Evolutionary conservation across 2,329 filamentous ascomycete species (phyloP).

Genomic region (Xylaria sp.): DNA sequence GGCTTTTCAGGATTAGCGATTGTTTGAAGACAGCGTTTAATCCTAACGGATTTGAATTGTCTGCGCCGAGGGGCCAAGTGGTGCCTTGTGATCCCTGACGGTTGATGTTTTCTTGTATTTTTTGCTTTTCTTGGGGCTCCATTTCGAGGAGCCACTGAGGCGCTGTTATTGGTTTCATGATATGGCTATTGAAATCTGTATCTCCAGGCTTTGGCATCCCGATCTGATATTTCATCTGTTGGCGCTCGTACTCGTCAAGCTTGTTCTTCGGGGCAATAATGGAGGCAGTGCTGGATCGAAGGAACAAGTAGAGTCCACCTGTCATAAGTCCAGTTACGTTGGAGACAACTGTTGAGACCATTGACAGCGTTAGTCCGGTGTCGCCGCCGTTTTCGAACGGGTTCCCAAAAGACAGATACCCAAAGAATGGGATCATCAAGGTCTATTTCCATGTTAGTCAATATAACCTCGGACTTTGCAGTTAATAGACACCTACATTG

Average conservation of each 20-base stretch:
- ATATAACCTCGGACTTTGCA: not conserved
- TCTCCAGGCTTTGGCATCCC: conserved; percentile 37
- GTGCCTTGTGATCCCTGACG: conserved; percentile 41
- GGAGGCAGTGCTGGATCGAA: conserved; percentile 70
- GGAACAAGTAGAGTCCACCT: conserved; percentile 73
- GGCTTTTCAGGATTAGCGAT: conserved; percentile 43
- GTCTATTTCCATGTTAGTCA: conserved; percentile 56
- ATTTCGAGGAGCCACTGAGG: conserved; percentile 48
- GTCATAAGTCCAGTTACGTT: conserved; percentile 75
- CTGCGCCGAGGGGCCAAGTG: conserved; percentile 36
- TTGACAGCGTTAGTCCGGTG: conserved; percentile 64
- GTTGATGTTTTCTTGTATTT: conserved; percentile 51
- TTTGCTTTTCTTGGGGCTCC: conserved; percentile 52
- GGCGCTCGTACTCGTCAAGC: conserved; percentile 59
- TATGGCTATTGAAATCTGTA: conserved; percentile 51
- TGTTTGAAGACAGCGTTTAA: conserved; percentile 50
- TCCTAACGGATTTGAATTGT: conserved; percentile 50
- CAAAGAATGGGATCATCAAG: conserved; percentile 73
- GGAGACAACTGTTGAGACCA: conserved; percentile 73
- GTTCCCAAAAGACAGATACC: conserved; percentile 62
- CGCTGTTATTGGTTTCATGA: conserved; percentile 51
- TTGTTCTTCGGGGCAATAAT: conserved; percentile 64
- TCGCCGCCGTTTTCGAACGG: conserved; percentile 53
- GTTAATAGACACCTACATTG: conserved; percentile 59
- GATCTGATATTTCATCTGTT: conserved; percentile 54